A percentile compares a stretch with the other conserved stretches of the same genome.
Conservation (phyloP, 2,329 filamentous ascomycete species). For the Colletotrichum sublineola region DNA sequence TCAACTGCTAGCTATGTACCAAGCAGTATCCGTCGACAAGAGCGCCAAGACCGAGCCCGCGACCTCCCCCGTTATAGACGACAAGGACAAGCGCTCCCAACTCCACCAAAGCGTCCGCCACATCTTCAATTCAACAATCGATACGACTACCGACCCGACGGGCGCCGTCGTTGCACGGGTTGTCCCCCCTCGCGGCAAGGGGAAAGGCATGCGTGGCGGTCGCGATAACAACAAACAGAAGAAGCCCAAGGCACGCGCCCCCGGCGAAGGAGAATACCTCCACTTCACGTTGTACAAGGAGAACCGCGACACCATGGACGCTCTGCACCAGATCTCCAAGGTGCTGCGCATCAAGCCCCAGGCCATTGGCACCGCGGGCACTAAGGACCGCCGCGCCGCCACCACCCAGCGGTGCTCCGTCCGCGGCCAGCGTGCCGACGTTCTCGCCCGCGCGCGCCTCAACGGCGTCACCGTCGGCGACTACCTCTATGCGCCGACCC, state of each 20-base stretch:
- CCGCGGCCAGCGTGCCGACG: constrained; percentile 63
- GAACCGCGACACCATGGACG: constrained; percentile 97
- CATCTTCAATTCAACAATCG: constrained; percentile 82
- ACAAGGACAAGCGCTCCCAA: constrained; percentile 60
- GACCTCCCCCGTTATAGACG: constrained; percentile 57
- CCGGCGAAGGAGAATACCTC: constrained; percentile 76
- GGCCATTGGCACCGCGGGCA: constrained; percentile 82
- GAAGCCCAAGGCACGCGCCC: constrained; percentile 37
- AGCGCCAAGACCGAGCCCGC: constrained; percentile 51
- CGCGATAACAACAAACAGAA: constrained; percentile 43
- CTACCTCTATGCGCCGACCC: constrained; percentile 80
- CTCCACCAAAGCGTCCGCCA: constrained; percentile 77
- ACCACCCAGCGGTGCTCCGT: constrained; percentile 86
- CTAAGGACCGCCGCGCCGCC: constrained; percentile 89
- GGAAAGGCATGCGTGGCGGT: constrained; percentile 46
- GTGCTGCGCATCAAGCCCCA: constrained; percentile 81
- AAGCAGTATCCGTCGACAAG: constrained; percentile 49
- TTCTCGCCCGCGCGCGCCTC: constrained; percentile 74
- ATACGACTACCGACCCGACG: constrained; percentile 74
- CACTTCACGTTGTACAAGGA: constrained; percentile 97
- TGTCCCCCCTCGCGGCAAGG: constrained; percentile 59
- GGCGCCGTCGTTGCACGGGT: constrained; percentile 77
- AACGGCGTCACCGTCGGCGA: constrained; percentile 80
- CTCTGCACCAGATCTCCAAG: constrained; percentile 80
- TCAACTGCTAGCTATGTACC: constrained; percentile 58